Evolutionary conservation across 2,329 filamentous ascomycete genomes (phyloP).

Genomic region (Ambrosiella cleistominuta): DNA sequence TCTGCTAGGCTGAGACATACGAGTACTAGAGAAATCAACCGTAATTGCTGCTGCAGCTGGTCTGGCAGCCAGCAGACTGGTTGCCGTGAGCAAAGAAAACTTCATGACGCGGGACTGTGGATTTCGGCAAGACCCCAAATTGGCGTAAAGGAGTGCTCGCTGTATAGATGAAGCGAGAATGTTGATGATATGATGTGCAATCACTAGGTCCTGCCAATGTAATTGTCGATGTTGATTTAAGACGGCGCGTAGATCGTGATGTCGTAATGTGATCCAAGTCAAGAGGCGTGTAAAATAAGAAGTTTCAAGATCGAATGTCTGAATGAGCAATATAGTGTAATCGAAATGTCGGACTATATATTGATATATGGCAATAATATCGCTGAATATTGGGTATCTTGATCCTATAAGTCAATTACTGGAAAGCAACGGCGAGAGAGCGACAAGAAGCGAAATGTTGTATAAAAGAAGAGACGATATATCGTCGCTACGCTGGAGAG

Average conservation of each 20-base stretch:
- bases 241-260: not conserved
- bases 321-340: too few species aligned
- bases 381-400: too few species aligned
- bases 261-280: not conserved
- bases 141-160: not conserved
- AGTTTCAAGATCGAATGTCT: too few species aligned
- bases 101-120: slow-evolving; percentile 4
- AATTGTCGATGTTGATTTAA: not conserved
- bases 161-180: not conserved
- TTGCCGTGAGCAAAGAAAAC: slow-evolving; percentile 9
- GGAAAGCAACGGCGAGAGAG: slow-evolving; percentile 3
- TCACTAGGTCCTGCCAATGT: not conserved
- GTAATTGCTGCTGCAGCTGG: slow-evolving; percentile 11
- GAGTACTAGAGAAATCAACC: slow-evolving; percentile 19
- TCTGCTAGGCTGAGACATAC: slow-evolving; percentile 3
- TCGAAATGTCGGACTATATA: too few species aligned
- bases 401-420: too few species aligned
- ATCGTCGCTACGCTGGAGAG: not conserved
- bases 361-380: too few species aligned
- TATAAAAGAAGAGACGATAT: not conserved
- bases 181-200: not conserved
- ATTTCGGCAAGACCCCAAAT: not conserved
- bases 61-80: slow-evolving; percentile 8
- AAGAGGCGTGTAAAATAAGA: not conserved
- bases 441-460: slow-evolving; percentile 5